Percentiles rank a stretch among this genome's conserved stretches.
Evolutionary conservation across 495 filamentous ascomycete species (phyloP).

Genomic region (Gamarada debralockiae): DNA sequence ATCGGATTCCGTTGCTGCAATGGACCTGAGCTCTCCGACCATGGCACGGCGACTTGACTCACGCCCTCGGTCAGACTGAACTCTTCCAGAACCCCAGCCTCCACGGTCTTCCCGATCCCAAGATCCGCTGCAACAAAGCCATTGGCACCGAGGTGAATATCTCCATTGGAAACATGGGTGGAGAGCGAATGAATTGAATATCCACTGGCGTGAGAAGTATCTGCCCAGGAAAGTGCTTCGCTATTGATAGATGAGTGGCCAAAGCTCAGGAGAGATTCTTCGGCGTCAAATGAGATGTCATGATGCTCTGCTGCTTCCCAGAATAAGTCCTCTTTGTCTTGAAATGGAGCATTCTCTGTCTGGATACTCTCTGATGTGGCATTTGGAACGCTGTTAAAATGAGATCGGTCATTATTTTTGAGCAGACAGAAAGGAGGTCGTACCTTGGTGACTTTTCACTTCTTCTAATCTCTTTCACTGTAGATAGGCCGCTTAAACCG

Average conservation of each 20-base stretch:
- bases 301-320: neutral
- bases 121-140: too few relatives aligned
- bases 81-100: too few relatives aligned
- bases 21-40: too few relatives aligned
- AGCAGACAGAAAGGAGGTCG: neutral
- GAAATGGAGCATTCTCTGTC: too few relatives aligned
- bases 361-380: too few relatives aligned
- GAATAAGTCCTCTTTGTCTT: conserved; percentile 2
- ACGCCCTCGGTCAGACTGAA: too few relatives aligned
- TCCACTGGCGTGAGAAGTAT: neutral
- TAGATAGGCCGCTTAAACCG: neutral
- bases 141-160: neutral
- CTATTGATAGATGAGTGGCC: neutral
- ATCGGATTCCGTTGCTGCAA: too few relatives aligned
- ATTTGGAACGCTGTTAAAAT: too few relatives aligned
- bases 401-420: too few relatives aligned
- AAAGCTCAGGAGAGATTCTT: neutral
- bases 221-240: conserved; percentile 2
- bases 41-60: too few relatives aligned
- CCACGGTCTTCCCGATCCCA: too few relatives aligned
- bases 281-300: neutral
- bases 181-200: neutral
- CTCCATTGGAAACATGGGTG: neutral
- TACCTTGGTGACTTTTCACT: neutral
- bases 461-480: neutral